Evolutionary conservation across 768 basidiomycete genomes (phyloP).

Genomic region (Suillus paluster): DNA sequence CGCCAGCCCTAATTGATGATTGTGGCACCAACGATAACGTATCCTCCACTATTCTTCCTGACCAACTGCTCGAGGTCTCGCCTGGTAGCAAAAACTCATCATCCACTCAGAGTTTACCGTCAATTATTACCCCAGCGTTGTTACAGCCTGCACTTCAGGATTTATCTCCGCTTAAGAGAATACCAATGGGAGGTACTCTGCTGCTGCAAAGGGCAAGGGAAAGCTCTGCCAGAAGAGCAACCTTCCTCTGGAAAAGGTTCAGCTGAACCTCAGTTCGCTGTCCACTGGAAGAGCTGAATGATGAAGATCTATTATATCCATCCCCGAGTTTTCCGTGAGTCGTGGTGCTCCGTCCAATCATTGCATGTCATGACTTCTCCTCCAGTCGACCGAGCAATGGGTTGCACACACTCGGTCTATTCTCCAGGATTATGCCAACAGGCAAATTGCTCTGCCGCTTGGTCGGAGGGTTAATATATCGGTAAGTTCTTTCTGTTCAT

Average conservation of each 20-base stretch:
- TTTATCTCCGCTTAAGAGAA: not conserved
- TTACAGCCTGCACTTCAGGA: slow-evolving; percentile 14
- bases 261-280: not conserved
- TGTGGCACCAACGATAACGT: slow-evolving; percentile 10
- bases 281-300: not conserved
- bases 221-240: not conserved
- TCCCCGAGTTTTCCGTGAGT: not conserved
- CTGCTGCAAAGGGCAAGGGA: slow-evolving; percentile 22
- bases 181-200: slow-evolving; percentile 10
- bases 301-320: not conserved
- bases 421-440: slow-evolving; percentile 31
- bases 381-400: slow-evolving; percentile 27
- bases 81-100: not conserved
- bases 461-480: slow-evolving; percentile 29
- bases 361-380: not conserved
- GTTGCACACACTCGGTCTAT: slow-evolving; percentile 25
- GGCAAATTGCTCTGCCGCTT: slow-evolving; percentile 29
- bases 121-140: slow-evolving; percentile 18
- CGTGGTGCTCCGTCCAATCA: not conserved
- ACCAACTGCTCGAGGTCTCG: slow-evolving; percentile 9
- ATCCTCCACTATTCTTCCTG: slow-evolving; percentile 20
- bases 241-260: not conserved
- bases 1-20: not conserved
- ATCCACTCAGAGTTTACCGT: slow-evolving; percentile 16
- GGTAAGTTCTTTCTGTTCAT: slow-evolving; percentile 12